Evolutionary conservation across 768 basidiomycete genomes (phyloP).

Genomic region (Crucibulum laeve): DNA sequence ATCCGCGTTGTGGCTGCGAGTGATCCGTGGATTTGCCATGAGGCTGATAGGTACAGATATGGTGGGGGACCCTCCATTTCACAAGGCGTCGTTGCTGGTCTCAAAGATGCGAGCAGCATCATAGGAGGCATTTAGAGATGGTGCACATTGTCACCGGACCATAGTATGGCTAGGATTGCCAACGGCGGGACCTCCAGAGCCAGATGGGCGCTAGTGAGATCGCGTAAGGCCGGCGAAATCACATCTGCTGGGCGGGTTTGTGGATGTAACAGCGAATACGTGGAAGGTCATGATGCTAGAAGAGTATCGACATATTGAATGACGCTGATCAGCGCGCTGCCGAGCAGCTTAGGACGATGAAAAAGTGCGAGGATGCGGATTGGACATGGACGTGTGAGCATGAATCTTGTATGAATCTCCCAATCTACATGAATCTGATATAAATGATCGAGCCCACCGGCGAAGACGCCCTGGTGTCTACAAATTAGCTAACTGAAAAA

Average conservation of each 20-base stretch:
- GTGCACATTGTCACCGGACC: neutral
- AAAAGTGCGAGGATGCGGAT: neutral
- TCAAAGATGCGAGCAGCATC: neutral
- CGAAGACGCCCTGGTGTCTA: too few relatives aligned
- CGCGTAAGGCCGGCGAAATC: neutral
- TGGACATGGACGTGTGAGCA: slow-evolving; percentile 2
- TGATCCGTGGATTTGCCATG: slow-evolving; percentile 33
- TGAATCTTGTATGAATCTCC: slow-evolving; percentile 3
- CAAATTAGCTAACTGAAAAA: too few relatives aligned
- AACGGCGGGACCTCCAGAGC: slow-evolving; percentile 1
- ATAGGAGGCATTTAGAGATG: neutral
- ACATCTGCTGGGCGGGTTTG: neutral
- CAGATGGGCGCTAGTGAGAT: slow-evolving; percentile 6
- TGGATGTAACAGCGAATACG: neutral
- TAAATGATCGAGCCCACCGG: too few relatives aligned
- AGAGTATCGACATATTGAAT: neutral
- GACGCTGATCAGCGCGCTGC: slow-evolving; percentile 2
- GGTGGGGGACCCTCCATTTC: slow-evolving; percentile 2
- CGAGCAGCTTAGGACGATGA: slow-evolving; percentile 4
- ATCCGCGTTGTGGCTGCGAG: slow-evolving; percentile 17
- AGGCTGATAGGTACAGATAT: slow-evolving; percentile 11
- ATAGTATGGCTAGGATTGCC: neutral
- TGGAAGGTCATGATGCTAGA: neutral
- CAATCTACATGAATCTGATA: slow-evolving; percentile 2
- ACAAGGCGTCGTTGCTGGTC: neutral